phyloP scores from a whole-genome alignment of 2,329 filamentous ascomycete species.

The Fusarium bactridioides region DNA sequence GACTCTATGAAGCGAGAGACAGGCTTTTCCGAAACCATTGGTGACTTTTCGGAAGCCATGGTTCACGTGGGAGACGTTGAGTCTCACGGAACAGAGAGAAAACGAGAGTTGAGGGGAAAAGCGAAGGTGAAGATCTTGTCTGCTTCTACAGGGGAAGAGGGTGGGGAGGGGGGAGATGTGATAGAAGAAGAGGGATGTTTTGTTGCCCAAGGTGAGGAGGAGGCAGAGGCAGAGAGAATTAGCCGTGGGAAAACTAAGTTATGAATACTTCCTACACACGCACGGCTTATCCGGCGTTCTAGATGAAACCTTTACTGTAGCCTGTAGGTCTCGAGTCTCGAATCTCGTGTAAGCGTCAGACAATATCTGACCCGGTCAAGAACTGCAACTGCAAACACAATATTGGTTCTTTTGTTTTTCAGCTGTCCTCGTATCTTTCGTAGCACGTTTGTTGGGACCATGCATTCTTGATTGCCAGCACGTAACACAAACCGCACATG shows the following conservation, averaged over 20 bases:
- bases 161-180: background rate
- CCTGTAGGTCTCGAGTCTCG: background rate
- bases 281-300: conserved; percentile 4
- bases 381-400: background rate
- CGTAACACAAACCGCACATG: background rate
- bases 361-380: background rate
- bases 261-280: conserved; percentile 23
- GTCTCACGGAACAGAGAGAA: background rate
- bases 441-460: background rate
- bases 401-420: background rate
- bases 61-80: background rate
- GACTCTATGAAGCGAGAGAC: conserved; percentile 36
- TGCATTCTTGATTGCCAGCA: background rate
- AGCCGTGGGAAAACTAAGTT: conserved; percentile 18
- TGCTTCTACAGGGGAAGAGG: background rate
- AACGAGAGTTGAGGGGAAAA: background rate
- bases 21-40: conserved; percentile 27
- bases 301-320: background rate
- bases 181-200: background rate
- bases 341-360: conserved; percentile 3
- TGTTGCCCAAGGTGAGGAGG: background rate
- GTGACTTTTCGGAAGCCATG: conserved; percentile 8
- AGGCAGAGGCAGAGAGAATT: background rate
- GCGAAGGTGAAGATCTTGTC: conserved; percentile 2
- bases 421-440: background rate